phyloP scores from a whole-genome alignment of 2,329 filamentous ascomycete species.

The Xylariaceae sp. region DNA sequence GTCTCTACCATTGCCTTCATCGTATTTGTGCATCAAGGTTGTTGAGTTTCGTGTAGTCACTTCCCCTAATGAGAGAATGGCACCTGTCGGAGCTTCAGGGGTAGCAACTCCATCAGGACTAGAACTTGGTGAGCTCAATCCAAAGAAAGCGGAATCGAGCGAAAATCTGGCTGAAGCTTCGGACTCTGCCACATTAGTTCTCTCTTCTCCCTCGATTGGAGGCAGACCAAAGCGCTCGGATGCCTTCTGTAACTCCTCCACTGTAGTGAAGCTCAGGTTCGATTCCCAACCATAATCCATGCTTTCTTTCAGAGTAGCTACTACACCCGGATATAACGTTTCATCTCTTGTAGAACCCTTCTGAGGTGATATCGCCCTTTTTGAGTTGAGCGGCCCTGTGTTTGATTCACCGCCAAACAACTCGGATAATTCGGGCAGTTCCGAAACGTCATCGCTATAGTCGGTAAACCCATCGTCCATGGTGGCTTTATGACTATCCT shows the following conservation, averaged over 20 bases:
- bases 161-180: not conserved
- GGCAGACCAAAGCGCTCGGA: constrained; percentile 23
- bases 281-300: constrained; percentile 26
- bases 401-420: constrained; percentile 8
- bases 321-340: constrained; percentile 26
- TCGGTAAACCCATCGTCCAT: constrained; percentile 6
- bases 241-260: constrained; percentile 26
- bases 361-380: constrained; percentile 4
- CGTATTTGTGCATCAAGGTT: too few species aligned
- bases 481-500: not conserved
- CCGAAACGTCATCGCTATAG: constrained; percentile 14
- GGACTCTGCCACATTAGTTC: constrained; percentile 1
- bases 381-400: not conserved
- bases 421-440: constrained; percentile 23
- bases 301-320: constrained; percentile 25
- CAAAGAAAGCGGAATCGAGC: not conserved
- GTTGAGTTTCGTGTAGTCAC: too few species aligned
- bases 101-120: not conserved
- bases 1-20: too few species aligned
- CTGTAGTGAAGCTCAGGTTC: constrained; percentile 30
- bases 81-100: not conserved
- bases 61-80: too few species aligned
- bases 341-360: constrained; percentile 14
- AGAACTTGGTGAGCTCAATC: constrained; percentile 8
- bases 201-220: constrained; percentile 2